A percentile compares a stretch with the other conserved stretches of the same genome.
Evolutionary conservation across 2,329 filamentous ascomycete species (phyloP).

Genomic region (Ilyonectria sp.): DNA sequence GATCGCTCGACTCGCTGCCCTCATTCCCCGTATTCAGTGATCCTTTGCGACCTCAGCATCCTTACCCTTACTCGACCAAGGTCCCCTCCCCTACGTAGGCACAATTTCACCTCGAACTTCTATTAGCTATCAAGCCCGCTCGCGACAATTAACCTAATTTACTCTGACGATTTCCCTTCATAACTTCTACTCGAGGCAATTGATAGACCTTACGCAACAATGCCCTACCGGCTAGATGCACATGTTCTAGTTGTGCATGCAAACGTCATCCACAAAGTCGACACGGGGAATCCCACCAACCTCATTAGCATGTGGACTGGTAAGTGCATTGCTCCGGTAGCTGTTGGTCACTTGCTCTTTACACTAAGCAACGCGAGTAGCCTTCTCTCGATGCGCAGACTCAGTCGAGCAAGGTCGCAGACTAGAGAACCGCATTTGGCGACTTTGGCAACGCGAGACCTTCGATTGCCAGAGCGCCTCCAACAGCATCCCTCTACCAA

Average conservation of each 20-base stretch:
- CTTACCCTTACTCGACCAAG: not conserved
- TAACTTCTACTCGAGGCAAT: slow-evolving; percentile 52
- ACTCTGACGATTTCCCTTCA: slow-evolving; percentile 25
- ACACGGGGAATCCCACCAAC: slow-evolving; percentile 92
- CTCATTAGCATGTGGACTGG: slow-evolving; percentile 98
- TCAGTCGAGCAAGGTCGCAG: slow-evolving; percentile 93
- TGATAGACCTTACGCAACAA: slow-evolving; percentile 61
- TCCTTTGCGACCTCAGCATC: slow-evolving; percentile 7
- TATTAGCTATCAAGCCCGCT: no score
- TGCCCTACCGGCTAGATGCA: slow-evolving; percentile 88
- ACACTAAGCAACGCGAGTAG: slow-evolving; percentile 63
- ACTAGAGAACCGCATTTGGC: slow-evolving; percentile 95
- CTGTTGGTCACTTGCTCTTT: slow-evolving; percentile 17
- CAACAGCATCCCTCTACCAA: no score
- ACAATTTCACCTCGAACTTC: no score
- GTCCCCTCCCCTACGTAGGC: slow-evolving; percentile 5
- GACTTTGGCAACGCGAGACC: slow-evolving; percentile 89
- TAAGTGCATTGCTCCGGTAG: slow-evolving; percentile 64
- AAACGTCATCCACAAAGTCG: slow-evolving; percentile 93
- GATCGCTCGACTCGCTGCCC: slow-evolving; percentile 24
- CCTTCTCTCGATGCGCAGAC: slow-evolving; percentile 94
- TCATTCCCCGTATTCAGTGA: not conserved
- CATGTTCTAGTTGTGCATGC: slow-evolving; percentile 94
- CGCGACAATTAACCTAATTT: slow-evolving; percentile 30
- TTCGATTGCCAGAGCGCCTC: slow-evolving; percentile 39